phyloP scores from a whole-genome alignment of 164 flowering plant species.

The Nymphaea colorata region DNA sequence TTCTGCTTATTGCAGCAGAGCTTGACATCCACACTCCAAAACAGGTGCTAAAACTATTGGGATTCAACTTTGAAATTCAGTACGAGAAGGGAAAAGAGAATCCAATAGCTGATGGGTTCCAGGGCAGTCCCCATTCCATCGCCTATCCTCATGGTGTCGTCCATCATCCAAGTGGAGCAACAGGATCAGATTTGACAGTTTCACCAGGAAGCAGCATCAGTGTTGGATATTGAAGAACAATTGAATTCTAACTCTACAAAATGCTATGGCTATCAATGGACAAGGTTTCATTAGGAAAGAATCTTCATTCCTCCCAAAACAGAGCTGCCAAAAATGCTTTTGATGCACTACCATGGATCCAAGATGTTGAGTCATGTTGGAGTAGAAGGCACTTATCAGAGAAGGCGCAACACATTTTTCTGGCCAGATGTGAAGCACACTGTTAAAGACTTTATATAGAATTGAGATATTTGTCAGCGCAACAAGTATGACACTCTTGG shows the following conservation, averaged over 20 bases:
- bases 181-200: neutral
- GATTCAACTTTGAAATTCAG: neutral
- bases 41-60: neutral
- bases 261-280: neutral
- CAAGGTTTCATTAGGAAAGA: neutral
- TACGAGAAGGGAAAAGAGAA: neutral
- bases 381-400: neutral
- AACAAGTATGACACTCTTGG: neutral
- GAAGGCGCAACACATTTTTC: neutral
- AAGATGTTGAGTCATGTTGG: neutral
- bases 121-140: too few species aligned
- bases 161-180: too few species aligned
- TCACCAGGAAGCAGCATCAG: neutral
- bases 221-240: neutral
- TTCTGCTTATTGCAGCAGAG: neutral
- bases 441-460: neutral
- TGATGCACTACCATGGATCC: neutral
- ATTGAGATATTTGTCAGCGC: constrained; percentile 4
- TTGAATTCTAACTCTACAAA: neutral
- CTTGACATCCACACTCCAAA: neutral
- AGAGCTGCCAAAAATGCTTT: neutral
- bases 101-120: neutral
- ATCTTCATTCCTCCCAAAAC: neutral
- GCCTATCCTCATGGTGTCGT: too few species aligned
- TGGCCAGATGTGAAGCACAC: neutral